These are phyloP conservation scores for Artomyces pyxidatus DNA, from an alignment of 768 basidiomycete species.

Conservation along the genomic window DNA sequence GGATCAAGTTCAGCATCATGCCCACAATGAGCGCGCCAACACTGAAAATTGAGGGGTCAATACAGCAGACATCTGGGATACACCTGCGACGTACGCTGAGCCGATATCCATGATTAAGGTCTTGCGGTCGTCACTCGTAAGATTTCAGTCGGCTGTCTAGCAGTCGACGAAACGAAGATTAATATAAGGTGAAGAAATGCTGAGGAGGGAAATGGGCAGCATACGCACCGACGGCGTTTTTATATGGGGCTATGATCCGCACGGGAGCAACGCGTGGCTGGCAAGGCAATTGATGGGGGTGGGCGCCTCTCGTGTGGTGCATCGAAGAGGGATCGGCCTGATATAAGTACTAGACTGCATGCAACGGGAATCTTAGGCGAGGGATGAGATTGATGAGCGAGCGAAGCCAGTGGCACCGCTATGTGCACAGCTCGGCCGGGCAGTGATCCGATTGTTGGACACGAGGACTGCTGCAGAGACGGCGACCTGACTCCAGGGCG, in stretches of 20 bases:
- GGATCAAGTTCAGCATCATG: conserved; percentile 35
- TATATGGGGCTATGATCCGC: not conserved
- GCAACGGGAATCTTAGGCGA: too few species aligned
- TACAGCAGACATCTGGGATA: not conserved
- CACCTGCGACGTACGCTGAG: not conserved
- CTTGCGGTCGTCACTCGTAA: not conserved
- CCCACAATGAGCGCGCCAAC: conserved; percentile 45
- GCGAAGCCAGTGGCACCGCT: too few species aligned
- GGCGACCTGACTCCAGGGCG: too few species aligned
- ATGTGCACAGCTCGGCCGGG: too few species aligned
- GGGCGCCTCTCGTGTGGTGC: too few species aligned
- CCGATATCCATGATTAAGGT: not conserved
- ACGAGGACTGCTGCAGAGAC: too few species aligned
- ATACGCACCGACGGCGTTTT: too few species aligned
- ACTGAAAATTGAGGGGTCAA: conserved; percentile 19
- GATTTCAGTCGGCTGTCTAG: not conserved
- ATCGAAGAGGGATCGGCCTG: too few species aligned
- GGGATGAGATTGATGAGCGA: too few species aligned
- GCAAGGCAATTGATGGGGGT: not conserved
- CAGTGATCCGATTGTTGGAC: too few species aligned
- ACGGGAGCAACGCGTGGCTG: not conserved
- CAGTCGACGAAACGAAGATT: not conserved
- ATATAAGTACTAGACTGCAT: too few species aligned
- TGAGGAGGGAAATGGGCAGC: not conserved
- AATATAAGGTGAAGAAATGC: not conserved